Percentiles rank a stretch among this genome's conserved stretches.
phyloP scores from a whole-genome alignment of 2,329 filamentous ascomycete genomes.

The Penicillium oxalicum region DNA sequence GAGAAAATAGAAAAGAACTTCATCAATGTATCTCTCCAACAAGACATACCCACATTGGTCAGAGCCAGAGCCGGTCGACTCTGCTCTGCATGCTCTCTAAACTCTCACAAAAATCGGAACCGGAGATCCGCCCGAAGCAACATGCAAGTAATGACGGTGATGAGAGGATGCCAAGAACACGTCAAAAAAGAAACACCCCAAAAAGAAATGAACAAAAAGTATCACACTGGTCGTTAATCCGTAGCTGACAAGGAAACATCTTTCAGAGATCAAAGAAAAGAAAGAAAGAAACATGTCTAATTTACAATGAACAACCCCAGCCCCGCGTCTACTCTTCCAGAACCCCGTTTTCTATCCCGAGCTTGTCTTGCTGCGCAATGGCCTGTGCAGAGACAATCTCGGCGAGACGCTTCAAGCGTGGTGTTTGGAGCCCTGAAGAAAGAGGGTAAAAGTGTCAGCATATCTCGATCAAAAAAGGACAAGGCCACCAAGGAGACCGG shows the following conservation, averaged over 20 bases:
- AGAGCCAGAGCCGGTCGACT: no score
- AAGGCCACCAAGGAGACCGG: neutral
- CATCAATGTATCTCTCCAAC: no score
- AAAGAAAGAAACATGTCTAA: slow-evolving; percentile 16
- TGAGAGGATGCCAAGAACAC: no score
- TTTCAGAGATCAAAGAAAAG: slow-evolving; percentile 4
- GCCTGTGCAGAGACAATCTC: slow-evolving; percentile 97
- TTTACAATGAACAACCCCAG: slow-evolving; percentile 16
- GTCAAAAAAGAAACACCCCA: no score
- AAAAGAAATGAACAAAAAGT: slow-evolving; percentile 3
- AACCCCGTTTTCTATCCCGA: slow-evolving; percentile 46
- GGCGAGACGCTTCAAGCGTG: slow-evolving; percentile 87
- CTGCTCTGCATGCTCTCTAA: no score
- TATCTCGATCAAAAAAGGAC: neutral
- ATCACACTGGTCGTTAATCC: slow-evolving; percentile 22
- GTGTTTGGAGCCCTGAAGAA: slow-evolving; percentile 79
- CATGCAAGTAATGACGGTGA: no score
- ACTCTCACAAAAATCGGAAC: no score
- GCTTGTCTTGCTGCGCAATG: slow-evolving; percentile 87
- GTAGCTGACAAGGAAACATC: slow-evolving; percentile 18
- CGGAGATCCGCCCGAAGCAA: no score
- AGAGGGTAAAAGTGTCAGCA: slow-evolving; percentile 8
- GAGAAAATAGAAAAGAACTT: no score
- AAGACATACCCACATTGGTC: no score
- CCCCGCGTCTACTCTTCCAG: slow-evolving; percentile 16